These are phyloP conservation scores for Wallacemonas collosoma DNA, from an alignment of 208 protist genomes.

Conservation along the genomic window DNA sequence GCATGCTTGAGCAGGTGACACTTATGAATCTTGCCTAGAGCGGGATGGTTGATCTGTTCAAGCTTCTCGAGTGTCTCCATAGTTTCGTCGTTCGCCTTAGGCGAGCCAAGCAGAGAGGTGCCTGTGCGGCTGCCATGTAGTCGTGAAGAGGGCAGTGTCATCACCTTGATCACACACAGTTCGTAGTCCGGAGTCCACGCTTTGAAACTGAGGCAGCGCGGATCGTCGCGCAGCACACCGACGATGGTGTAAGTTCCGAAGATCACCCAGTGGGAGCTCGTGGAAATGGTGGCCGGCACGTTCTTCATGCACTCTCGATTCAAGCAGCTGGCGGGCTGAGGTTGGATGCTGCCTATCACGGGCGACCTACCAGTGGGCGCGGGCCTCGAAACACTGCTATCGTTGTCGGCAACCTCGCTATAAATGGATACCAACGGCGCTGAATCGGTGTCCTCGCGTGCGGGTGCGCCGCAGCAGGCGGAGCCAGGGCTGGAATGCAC, in stretches of 20 bases:
- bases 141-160: not conserved
- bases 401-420: too few species aligned
- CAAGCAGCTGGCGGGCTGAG: not conserved
- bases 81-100: not conserved
- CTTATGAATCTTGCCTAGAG: not conserved
- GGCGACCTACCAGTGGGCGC: too few species aligned
- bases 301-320: not conserved
- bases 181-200: not conserved
- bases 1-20: not conserved
- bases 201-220: not conserved
- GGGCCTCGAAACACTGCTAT: too few species aligned
- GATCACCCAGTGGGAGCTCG: not conserved
- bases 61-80: not conserved
- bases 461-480: too few species aligned
- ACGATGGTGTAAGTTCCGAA: not conserved
- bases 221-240: conserved; percentile 5
- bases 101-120: not conserved
- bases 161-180: not conserved
- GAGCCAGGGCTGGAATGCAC: too few species aligned
- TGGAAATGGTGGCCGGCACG: not conserved
- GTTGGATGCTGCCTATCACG: too few species aligned
- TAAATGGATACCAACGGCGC: too few species aligned
- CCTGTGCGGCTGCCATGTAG: not conserved
- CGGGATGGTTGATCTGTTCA: not conserved
- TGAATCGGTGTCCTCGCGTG: too few species aligned